These are phyloP conservation scores for Cryptococcus depauperatus DNA, from an alignment of 1,284 basidiomycete genomes.

Conservation along the genomic window DNA sequence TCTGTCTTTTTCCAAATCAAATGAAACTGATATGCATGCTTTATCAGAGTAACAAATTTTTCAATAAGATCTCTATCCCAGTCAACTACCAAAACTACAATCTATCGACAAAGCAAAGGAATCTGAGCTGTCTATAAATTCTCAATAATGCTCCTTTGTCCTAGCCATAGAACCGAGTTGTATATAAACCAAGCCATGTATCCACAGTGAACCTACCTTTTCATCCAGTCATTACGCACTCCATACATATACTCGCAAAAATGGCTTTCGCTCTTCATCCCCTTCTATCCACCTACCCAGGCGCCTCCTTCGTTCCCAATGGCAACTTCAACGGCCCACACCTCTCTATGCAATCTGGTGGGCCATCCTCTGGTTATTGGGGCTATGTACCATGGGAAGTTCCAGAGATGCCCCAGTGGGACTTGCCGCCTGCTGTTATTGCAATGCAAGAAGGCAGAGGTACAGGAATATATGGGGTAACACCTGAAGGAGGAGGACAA, in stretches of 20 bases:
- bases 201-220: neutral
- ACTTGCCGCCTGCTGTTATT: slow-evolving; percentile 19
- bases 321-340: slow-evolving; percentile 34
- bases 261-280: slow-evolving; percentile 24
- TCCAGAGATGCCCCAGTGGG: slow-evolving; percentile 19
- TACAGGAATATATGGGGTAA: slow-evolving; percentile 27
- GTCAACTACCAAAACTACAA: no score
- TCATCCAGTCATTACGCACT: neutral
- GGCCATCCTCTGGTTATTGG: slow-evolving; percentile 30
- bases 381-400: slow-evolving; percentile 24
- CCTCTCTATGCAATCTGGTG: slow-evolving; percentile 23
- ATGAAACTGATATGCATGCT: no score
- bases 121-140: no score
- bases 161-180: no score
- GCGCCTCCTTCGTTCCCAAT: slow-evolving; percentile 24
- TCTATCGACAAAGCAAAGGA: no score
- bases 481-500: slow-evolving; percentile 13
- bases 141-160: no score
- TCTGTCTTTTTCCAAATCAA: no score
- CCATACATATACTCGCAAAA: no score
- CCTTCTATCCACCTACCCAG: slow-evolving; percentile 18
- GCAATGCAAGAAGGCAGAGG: slow-evolving; percentile 30
- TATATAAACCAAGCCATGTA: neutral
- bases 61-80: no score
- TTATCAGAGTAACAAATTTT: no score